These are phyloP conservation scores for Monosporascus sp. DNA, from an alignment of 2,329 filamentous ascomycete species.

Conservation along the genomic window DNA sequence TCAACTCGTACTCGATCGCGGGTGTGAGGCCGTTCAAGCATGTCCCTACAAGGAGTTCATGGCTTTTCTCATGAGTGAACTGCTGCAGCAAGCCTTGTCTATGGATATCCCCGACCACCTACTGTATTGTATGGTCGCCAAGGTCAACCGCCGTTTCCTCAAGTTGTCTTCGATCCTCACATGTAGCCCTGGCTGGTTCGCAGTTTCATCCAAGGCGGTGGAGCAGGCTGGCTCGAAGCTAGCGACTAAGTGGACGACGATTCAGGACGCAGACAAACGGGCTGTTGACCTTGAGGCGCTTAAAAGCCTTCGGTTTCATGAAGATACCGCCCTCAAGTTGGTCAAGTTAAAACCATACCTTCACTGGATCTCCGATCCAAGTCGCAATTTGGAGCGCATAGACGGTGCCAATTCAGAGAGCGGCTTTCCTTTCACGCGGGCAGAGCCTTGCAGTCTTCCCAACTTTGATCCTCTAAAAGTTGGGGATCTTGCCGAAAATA, in stretches of 20 bases:
- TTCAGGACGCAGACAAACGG: neutral
- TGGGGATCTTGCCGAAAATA: neutral
- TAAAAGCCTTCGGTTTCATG: neutral
- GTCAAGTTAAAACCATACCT: neutral
- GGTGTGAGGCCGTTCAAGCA: neutral
- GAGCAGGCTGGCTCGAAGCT: neutral
- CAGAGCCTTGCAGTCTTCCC: neutral
- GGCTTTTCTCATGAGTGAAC: neutral
- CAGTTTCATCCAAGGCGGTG: neutral
- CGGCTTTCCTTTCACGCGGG: neutral
- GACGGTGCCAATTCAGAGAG: neutral
- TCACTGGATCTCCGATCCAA: neutral
- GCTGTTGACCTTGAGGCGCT: neutral
- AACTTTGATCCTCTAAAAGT: neutral
- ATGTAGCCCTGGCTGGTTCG: neutral
- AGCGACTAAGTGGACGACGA: neutral
- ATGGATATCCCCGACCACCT: neutral
- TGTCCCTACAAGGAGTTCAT: constrained; percentile 1
- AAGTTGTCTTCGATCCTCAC: neutral
- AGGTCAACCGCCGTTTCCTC: constrained; percentile 1
- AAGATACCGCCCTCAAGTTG: neutral
- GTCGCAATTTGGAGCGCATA: neutral
- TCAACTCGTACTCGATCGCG: neutral
- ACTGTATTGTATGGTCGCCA: constrained; percentile 3
- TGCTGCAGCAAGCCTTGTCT: neutral